Conservation (phyloP, 306 rosid species). For the Cicer arietinum region DNA sequence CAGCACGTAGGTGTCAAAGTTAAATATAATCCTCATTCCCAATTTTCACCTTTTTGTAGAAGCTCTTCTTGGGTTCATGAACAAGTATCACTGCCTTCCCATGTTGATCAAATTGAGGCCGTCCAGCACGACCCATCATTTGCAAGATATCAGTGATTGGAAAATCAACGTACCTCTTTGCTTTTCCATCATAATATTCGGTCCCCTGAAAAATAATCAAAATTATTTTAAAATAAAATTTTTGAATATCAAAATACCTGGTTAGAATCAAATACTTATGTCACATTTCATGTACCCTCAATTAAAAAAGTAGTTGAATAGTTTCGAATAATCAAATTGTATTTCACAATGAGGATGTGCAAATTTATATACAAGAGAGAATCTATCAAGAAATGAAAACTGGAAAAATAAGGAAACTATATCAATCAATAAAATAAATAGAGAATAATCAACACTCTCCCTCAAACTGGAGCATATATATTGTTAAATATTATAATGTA, state of each 20-base stretch:
- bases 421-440: no score
- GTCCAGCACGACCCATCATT: constrained; percentile 99
- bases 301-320: no score
- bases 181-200: constrained; percentile 85
- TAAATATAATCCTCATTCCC: constrained; percentile 34
- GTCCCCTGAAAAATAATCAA: constrained; percentile 74
- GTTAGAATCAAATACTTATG: no score
- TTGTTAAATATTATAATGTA: no score
- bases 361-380: no score
- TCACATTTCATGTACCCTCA: no score
- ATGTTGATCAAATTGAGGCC: constrained; percentile 97
- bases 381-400: no score
- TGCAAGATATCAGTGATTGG: constrained; percentile 98
- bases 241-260: not conserved
- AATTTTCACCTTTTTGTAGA: constrained; percentile 83
- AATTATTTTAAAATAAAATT: constrained; percentile 22
- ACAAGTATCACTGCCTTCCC: constrained; percentile 99
- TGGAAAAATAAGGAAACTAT: no score
- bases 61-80: constrained; percentile 98
- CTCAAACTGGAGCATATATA: no score
- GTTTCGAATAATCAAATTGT: no score
- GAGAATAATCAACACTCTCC: no score
- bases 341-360: no score
- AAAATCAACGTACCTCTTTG: constrained; percentile 93
- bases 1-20: constrained; percentile 31